Base-by-base conservation (phyloP, 75 land plant genomes). In the Cunninghamia lanceolata region DNA sequence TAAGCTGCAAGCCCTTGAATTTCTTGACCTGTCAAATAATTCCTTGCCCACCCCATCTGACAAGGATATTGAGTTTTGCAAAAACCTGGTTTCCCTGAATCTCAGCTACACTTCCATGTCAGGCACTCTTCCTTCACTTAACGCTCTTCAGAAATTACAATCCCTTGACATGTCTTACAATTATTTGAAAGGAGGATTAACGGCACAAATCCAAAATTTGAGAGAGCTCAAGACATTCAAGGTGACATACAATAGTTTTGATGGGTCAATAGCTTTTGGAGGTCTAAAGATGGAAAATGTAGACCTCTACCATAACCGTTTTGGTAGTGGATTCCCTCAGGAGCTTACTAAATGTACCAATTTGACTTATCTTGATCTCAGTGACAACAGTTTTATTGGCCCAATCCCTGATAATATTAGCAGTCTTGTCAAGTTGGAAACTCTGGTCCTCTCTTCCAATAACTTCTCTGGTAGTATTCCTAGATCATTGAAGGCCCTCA, bases 71-170 rank as follows among this genome's bases (percentile, higher is more conserved):
- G 35, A 5, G 36, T 32, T 36, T 82, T 82, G 84, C 30, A 38
- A 52, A 2, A 75, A 45, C 30, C 76, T 89, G 85, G 87, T 82
- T 42, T 59, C 80, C 43, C 59, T 91, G 71, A 86, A 86, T 71
- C 80, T 91, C 15, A 53, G 66, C 86, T 40, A 70, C 14, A 91
- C 89, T 66, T 50, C 34, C 25, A 84, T 91, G 17, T 42, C 70
- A 25, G 91, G 89, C 3, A 77, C 88, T 14, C 89, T 89, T 11
- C 46, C 79, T 17, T 86, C 79, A 10, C 54, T 89, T 74, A 42
- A 30, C 15, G 63, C 54, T 17, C 79, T 83, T 39, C 56, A 50
- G 50, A 40, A 73, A 40, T 81, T 89, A 28, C 50, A 74, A 85
- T 53, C 39, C 47, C n/a, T 89, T 38, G 74, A 87, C 34, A 15